phyloP scores from a whole-genome alignment of 1,284 basidiomycete genomes.

The Earliella scabrosa region DNA sequence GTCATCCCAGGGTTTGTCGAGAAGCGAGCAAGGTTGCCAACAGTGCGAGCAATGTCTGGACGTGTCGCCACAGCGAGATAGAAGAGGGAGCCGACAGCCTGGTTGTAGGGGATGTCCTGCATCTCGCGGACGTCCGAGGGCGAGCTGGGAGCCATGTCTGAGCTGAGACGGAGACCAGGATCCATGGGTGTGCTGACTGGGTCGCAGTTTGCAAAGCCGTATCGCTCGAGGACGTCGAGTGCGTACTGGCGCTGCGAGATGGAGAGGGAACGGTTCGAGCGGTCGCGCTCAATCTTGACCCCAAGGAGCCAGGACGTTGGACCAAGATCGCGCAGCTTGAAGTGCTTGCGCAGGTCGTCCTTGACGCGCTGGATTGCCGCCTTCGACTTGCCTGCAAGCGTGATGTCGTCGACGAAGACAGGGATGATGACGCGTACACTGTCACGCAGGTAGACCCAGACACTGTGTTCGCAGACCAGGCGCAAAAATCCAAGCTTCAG shows the following conservation, averaged over 20 bases:
- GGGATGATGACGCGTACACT: constrained; percentile 6
- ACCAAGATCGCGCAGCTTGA: constrained; percentile 19
- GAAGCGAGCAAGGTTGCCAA: too few relatives aligned
- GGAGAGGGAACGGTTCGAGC: constrained; percentile 1
- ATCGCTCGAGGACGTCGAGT: background rate
- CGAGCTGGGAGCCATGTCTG: background rate
- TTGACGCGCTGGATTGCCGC: constrained; percentile 11
- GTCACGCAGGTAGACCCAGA: constrained; percentile 25
- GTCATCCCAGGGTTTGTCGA: too few relatives aligned
- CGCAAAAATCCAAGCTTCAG: constrained; percentile 29
- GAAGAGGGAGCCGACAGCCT: constrained; percentile 9
- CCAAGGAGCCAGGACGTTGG: constrained; percentile 3
- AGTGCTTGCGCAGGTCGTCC: constrained; percentile 16
- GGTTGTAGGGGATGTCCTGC: constrained; percentile 5
- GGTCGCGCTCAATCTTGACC: constrained; percentile 7
- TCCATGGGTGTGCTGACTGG: constrained; percentile 8
- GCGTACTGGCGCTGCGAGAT: constrained; percentile 10
- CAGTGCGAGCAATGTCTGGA: too few relatives aligned
- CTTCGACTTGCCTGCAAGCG: background rate
- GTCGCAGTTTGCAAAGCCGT: constrained; percentile 5
- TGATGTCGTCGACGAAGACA: constrained; percentile 7
- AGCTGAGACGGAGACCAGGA: constrained; percentile 4
- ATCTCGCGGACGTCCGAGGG: background rate
- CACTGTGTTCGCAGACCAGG: constrained; percentile 32
- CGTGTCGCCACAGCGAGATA: too few relatives aligned